Base-by-base conservation (phyloP, 73 alveolate species). In the Symbiodinium natans region DNA sequence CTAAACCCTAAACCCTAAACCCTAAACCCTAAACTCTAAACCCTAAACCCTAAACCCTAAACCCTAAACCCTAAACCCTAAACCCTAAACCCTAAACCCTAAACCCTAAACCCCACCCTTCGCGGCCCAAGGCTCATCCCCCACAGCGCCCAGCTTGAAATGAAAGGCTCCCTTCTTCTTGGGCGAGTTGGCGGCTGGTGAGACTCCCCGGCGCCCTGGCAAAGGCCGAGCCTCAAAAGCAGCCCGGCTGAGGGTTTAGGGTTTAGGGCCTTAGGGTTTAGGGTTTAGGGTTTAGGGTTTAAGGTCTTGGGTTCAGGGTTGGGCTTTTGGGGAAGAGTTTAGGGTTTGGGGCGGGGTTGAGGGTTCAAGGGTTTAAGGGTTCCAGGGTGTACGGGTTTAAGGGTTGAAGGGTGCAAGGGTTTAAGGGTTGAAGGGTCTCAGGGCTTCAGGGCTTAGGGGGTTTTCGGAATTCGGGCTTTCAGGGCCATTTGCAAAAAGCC, bases 121-220 rank as follows among this genome's bases (percentile, higher is more conserved):
- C 71, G 19, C 19, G 71, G 11, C 6, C 80, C 43, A n/a, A 89
- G 95, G 34, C 36, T 38, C 95, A 40, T 90, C 97, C 29, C 31
- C 89, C n/a, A 54, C 97, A 31, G 40, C 56, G 10, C 88, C 97
- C 77, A 90, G 88, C 39, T 90, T 90, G 88, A 90, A 90, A 71
- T 90, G 97, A 73, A 90, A 73, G 63, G 74, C 36, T 23, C 80
- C 80, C 80, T 90, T 90, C 88, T 73, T 90, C 48, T 84, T 84
- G 19, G 54, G 59, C 17, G 83, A 56, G 74, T 52, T n/a, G 77
- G 74, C 48, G 52, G 77, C 86, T 88, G 86, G 95, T 40, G 43
- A 39, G 48, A 77, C 54, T 7, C 41, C 87, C 33, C 48, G 19
- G 23, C 41, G 54, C 87, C 87, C 41, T 5, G 48, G 48, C 41